Conservation (phyloP, 495 filamentous ascomycete species). For the Penicillium diatomitis region DNA sequence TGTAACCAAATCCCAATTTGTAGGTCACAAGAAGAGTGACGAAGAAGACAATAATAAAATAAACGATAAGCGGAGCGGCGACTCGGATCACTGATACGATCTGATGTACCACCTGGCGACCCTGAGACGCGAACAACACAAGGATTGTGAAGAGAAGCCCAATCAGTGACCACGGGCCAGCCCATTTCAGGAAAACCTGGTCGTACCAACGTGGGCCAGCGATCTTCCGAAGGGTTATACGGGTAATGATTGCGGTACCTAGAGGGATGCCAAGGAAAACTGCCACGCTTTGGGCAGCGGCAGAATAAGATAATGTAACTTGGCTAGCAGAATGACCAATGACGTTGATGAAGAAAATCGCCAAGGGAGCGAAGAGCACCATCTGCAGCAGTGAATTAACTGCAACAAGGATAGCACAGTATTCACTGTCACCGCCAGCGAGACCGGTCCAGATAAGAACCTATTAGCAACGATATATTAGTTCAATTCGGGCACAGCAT, state of each 20-base stretch:
- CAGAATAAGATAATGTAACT: constrained; percentile 52
- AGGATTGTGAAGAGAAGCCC: constrained; percentile 81
- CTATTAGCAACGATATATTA: constrained; percentile 22
- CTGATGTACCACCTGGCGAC: constrained; percentile 68
- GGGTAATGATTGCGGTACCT: constrained; percentile 69
- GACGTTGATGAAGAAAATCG: constrained; percentile 67
- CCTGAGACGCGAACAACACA: too few relatives aligned
- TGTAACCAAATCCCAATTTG: constrained; percentile 64
- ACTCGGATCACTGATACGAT: constrained; percentile 76
- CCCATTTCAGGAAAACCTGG: constrained; percentile 54
- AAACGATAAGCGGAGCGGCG: constrained; percentile 69
- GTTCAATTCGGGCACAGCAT: constrained; percentile 1
- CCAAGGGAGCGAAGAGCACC: constrained; percentile 72
- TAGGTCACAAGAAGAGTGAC: constrained; percentile 50
- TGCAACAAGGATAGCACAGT: constrained; percentile 85
- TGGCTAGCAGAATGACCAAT: constrained; percentile 37
- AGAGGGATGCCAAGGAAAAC: constrained; percentile 87
- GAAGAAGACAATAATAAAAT: constrained; percentile 69
- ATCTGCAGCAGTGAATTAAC: constrained; percentile 84
- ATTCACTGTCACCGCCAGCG: constrained; percentile 69
- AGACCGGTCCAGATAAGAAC: constrained; percentile 72
- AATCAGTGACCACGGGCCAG: constrained; percentile 68
- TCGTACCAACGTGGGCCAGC: constrained; percentile 56
- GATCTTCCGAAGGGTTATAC: constrained; percentile 49
- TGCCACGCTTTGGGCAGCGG: constrained; percentile 69